phyloP scores from a whole-genome alignment of 768 basidiomycete genomes.

The Dioszegia crocea region DNA sequence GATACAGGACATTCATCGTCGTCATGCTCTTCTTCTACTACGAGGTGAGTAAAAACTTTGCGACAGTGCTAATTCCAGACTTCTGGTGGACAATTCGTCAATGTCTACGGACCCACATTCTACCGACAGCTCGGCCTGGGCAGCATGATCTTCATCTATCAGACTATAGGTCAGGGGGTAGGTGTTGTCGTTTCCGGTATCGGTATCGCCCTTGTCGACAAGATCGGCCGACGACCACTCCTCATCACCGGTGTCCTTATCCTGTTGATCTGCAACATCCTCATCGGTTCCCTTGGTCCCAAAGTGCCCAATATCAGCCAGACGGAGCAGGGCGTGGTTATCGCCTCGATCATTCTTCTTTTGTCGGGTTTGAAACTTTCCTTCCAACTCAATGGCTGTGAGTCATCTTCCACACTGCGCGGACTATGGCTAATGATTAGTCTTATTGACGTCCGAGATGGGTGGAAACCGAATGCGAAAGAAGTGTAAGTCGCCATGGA shows the following conservation, averaged over 20 bases:
- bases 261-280: slow-evolving; percentile 8
- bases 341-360: slow-evolving; percentile 23
- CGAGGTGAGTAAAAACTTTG: not conserved
- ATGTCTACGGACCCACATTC: slow-evolving; percentile 13
- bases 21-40: slow-evolving; percentile 13
- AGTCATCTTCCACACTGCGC: not conserved
- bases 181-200: slow-evolving; percentile 8
- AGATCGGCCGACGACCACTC: slow-evolving; percentile 16
- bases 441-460: slow-evolving; percentile 19
- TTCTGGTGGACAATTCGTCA: slow-evolving; percentile 19
- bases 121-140: slow-evolving; percentile 12
- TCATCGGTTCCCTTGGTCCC: slow-evolving; percentile 18
- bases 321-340: slow-evolving; percentile 12
- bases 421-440: slow-evolving; percentile 10
- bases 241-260: slow-evolving; percentile 10
- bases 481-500: no score
- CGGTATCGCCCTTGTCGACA: slow-evolving; percentile 13
- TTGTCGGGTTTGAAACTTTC: slow-evolving; percentile 20
- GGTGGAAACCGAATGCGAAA: slow-evolving; percentile 23
- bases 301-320: not conserved
- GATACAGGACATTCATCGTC: not conserved
- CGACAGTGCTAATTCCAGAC: not conserved
- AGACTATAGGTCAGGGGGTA: slow-evolving; percentile 7
- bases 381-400: slow-evolving; percentile 14
- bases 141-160: slow-evolving; percentile 12